Percentiles rank a stretch among this genome's conserved stretches.
Evolutionary conservation across 768 basidiomycete genomes (phyloP).

Genomic region (Leccinum olivaceopallidum): DNA sequence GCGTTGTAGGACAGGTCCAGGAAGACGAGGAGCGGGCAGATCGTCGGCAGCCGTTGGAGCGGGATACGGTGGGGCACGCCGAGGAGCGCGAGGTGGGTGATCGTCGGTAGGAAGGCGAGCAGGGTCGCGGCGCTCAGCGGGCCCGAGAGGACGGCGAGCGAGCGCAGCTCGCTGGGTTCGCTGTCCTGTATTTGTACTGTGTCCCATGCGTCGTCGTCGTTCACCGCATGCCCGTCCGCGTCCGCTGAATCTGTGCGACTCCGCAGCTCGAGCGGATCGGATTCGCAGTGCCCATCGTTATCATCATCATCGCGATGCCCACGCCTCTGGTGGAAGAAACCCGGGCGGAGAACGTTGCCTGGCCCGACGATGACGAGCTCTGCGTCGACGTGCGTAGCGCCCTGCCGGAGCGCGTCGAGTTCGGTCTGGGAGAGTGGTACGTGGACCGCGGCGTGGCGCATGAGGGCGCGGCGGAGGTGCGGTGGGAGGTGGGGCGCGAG

Average conservation of each 20-base stretch:
- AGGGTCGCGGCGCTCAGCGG: conserved; percentile 45
- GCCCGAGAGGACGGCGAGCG: conserved; percentile 52
- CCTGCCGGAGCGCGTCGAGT: conserved; percentile 50
- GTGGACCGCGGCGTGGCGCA: conserved; percentile 60
- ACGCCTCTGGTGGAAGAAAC: conserved; percentile 37
- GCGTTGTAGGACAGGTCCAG: conserved; percentile 70
- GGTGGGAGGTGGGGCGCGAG: conserved; percentile 53
- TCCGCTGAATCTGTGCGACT: background rate
- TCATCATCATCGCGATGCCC: background rate
- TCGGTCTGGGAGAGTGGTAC: conserved; percentile 51
- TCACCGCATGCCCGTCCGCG: background rate
- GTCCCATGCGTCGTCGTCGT: conserved; percentile 42
- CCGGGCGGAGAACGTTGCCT: conserved; percentile 42
- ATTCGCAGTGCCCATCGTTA: background rate
- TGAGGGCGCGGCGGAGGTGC: conserved; percentile 58
- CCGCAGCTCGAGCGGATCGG: background rate
- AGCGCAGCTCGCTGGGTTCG: conserved; percentile 40
- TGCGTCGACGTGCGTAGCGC: conserved; percentile 55
- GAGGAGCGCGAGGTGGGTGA: conserved; percentile 63
- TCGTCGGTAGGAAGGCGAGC: conserved; percentile 58
- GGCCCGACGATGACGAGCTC: conserved; percentile 69
- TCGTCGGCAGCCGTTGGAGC: conserved; percentile 55
- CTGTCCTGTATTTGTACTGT: conserved; percentile 25
- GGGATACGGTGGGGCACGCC: conserved; percentile 48
- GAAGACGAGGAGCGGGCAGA: conserved; percentile 61